Evolutionary conservation across 2,329 filamentous ascomycete species (phyloP), one percentile per base, ranked within the genome.

Genomic region (Domatiomyces globalis): DNA sequence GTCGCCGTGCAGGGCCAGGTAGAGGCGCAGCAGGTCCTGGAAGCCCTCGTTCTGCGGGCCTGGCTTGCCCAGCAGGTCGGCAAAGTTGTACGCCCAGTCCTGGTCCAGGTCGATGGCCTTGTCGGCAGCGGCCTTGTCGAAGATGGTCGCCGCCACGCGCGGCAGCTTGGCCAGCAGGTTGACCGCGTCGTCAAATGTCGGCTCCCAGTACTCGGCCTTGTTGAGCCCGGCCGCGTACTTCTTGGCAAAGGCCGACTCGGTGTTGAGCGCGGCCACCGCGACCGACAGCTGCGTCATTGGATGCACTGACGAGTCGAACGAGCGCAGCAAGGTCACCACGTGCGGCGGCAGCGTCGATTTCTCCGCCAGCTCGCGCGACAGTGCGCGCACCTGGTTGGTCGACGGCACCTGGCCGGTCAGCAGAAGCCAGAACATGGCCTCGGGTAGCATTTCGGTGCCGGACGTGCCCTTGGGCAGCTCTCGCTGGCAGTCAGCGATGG

Each of bases 11-110:
- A 98, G 83, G 48, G 92, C 90, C 20, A 98, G 81, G 71, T 98
- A 98, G 29, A 98, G 74, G 61, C 92, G 81, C 56, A 98, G 78
- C 18, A 98, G 77, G 64, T 98, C 92, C 67, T 96, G 90, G 78
- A 98, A 95, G 67, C 86, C 85, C 71, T 89, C 86, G 62, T 96
- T 84, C 70, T 94, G 76, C 69, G 84, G 80, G 60, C 88, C 87
- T 48, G 83, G 80, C 73, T 94, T 95, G 64, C 90, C 90, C 50
- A 96, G 79, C 81, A 96, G 88, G 59, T 88, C 86, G 45, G 92
- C 92, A 64, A 95, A 98, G 77, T 98, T 98, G 77, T 95, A 94
- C 0, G 89, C 84, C 92, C 92, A 98, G 71, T 98, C 92, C 71
- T 95, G 87, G 60, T 84, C 77, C 52, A 80, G 70, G 63, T 98